Evolutionary conservation across 768 basidiomycete genomes (phyloP), one percentile per base, ranked within the genome.

Genomic region (Gloeostereum incarnatum): DNA sequence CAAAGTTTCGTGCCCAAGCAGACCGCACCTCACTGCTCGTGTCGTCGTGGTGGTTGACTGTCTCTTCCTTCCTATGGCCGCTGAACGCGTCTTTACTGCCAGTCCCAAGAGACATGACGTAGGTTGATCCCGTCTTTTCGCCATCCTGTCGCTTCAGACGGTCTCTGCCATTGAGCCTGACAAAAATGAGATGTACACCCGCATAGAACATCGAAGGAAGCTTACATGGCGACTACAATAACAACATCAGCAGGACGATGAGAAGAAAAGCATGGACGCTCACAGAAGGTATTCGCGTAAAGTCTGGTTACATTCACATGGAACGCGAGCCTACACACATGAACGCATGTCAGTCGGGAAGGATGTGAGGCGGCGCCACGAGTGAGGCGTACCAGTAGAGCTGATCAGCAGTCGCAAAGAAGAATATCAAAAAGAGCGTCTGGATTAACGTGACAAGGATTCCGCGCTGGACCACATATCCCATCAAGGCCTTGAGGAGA

Each of bases 361-460:
- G 27, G 37, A 5, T n/a, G 7, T 11, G 30, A 9, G 19, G 13
- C 4, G 25, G 8, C 5, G 10, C 14, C 6, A 9, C 11, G 13
- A 29, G 11, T 6, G 23, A 31, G 22, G 17, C 35, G 1, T 33
- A 48, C 47, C 47, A 48, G 30, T 43, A 47, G n/a, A 48, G 34
- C 18, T 36, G 31, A 21, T 26, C 36, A 10, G 45, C 35, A 6
- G 29, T 35, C 5, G 41, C 45, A 31, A 39, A 46, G 35, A 46
- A 48, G 35, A 43, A 35, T 33, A 48, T 22, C 22, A 48, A 30
- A 20, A 48, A 40, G n/a, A 43, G 23, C 13, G 40, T 21, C 27
- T 48, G 47, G 20, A 46, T 48, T 20, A 48, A 35, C 1, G 47
- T 48, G 24, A 48, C 47, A 11, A 46, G 36, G 20, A 41, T 25